Conservation (phyloP, 331 rosid genomes). For the Malus hybrid region DNA sequence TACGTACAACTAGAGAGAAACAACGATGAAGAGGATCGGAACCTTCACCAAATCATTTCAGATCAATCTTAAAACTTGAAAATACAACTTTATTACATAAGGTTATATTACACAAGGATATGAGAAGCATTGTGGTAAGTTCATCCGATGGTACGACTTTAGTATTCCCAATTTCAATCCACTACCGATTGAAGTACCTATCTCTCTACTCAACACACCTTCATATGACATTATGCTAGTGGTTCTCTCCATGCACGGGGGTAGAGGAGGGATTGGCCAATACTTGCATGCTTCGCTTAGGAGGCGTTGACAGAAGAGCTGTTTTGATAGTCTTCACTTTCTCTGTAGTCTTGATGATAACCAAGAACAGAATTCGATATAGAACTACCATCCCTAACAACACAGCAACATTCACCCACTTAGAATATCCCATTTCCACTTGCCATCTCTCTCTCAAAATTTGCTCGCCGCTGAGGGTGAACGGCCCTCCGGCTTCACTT, state of each 20-base stretch:
- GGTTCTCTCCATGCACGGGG: not conserved
- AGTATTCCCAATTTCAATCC: too few relatives aligned
- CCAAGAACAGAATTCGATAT: slow-evolving; percentile 31
- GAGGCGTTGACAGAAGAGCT: not conserved
- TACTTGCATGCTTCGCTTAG: not conserved
- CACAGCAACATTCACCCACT: slow-evolving; percentile 61
- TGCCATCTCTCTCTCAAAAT: slow-evolving; percentile 22
- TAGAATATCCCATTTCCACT: slow-evolving; percentile 47
- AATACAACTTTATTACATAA: too few relatives aligned
- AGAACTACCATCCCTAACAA: slow-evolving; percentile 38
- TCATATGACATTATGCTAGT: too few relatives aligned
- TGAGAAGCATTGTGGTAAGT: too few relatives aligned
- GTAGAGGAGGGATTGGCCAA: slow-evolving; percentile 6
- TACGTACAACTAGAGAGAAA: too few relatives aligned
- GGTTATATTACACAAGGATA: too few relatives aligned
- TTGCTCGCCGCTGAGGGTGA: not conserved
- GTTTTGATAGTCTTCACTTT: slow-evolving; percentile 14
- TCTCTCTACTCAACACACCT: too few relatives aligned
- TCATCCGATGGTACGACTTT: too few relatives aligned
- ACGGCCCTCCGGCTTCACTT: not conserved
- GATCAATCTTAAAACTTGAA: too few relatives aligned
- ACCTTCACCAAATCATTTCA: too few relatives aligned
- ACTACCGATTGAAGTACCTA: not conserved
- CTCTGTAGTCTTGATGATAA: slow-evolving; percentile 25
- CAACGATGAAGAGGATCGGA: too few relatives aligned